Base-by-base conservation (phyloP, 2,329 filamentous ascomycete species). In the Clarireedia monteithiana region DNA sequence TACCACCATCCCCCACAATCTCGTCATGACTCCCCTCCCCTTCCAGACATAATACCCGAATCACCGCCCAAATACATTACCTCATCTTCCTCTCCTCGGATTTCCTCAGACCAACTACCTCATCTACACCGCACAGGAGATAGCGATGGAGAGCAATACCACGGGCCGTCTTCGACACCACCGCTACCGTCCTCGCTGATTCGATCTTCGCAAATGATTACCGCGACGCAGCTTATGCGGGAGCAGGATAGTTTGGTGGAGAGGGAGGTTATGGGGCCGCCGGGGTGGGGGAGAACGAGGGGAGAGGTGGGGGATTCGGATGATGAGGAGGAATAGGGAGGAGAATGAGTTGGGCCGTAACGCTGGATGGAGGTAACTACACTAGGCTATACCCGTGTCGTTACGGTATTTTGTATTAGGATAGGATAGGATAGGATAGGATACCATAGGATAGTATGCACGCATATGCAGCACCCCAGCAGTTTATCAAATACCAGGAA, bases 291-390 rank as follows among this genome's bases (percentile, higher is more conserved):
- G 27, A 27, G 14, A 23, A 10, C 2, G 7, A 17, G 15, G 38
- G 17, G 5, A 6, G 48, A 51, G 15, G 49, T 42, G 23, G 48
- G 14, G 10, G 48, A 50, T 50, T 40, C 36, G 34, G 14, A 42
- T 40, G 48, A 27, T 27, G 36, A 30, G 15, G 5, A 23, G 76
- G 55, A 76, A 79, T 39, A 83, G 82, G 0, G 79, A 83, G 62
- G 82, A 82, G 1, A 77, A 81, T 71, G 89, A 89, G 75, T 76
- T 80, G 66, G 68, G 58, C 20, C 20, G 36, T 50, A 70, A 59
- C 66, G 89, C 53, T 69, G 89, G 59, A 74, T 75, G 58, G 74
- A 72, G 1, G 86, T 75, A 39, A 20, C 64, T 63, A 9, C 23
- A 34, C 9, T 48, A 26, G 30, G 12, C 6, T 26, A n/a, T 7